phyloP scores from a whole-genome alignment of 495 filamentous ascomycete genomes.

The Xylaria scruposa region DNA sequence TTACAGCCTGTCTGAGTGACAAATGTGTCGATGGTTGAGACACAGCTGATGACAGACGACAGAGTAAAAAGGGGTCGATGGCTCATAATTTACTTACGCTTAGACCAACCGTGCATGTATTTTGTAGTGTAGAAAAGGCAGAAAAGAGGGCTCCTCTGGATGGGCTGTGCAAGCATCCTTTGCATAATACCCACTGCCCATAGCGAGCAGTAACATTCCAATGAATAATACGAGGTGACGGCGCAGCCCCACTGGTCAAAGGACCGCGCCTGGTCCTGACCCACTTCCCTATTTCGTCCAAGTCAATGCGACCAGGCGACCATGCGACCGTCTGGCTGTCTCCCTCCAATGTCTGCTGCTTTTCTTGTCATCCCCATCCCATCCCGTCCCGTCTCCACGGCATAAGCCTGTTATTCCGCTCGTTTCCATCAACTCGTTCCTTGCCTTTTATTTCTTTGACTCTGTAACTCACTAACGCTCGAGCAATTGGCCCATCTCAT shows the following conservation, averaged over 20 bases:
- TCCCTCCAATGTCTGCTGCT: constrained; percentile 13
- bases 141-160: not conserved
- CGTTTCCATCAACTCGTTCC: constrained; percentile 26
- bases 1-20: too few relatives aligned
- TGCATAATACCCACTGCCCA: not conserved
- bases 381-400: not conserved
- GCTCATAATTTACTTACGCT: not conserved
- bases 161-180: constrained; percentile 2
- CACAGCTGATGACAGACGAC: not conserved
- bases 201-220: not conserved
- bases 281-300: constrained; percentile 26
- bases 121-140: not conserved
- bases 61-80: not conserved
- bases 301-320: constrained; percentile 16
- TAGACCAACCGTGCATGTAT: not conserved
- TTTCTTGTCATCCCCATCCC: constrained; percentile 19
- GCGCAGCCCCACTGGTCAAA: constrained; percentile 22
- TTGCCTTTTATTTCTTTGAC: constrained; percentile 9
- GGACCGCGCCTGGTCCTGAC: not conserved
- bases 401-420: constrained; percentile 28
- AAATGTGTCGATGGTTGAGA: not conserved
- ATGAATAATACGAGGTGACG: constrained; percentile 24
- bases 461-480: not conserved
- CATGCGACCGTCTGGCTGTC: constrained; percentile 18
- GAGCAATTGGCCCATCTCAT: not conserved